Evolutionary conservation across 148 eudicot species (phyloP), one percentile per base, ranked within the genome.

Genomic region (Spergularia marina): DNA sequence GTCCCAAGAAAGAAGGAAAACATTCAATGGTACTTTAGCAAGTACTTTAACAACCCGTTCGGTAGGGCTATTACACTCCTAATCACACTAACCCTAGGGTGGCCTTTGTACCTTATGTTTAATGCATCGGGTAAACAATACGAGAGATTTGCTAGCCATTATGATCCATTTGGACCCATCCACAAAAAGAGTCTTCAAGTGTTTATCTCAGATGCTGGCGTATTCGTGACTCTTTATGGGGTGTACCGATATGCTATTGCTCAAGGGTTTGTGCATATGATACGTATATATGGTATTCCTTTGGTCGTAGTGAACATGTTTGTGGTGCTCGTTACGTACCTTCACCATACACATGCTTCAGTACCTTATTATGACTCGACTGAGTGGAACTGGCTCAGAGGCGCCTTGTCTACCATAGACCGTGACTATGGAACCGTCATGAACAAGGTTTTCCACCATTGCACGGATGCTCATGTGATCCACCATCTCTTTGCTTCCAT

Each of bases 1-100:
- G 60, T 56, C 60, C 60, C 60, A 16, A 56, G 18, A 56, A 56
- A 56, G 60, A 56, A 56, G 23, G 60, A 56, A 56, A 56, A 56
- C 16, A 56, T 56, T 17, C 60, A 56, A n/a, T 56, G 60, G 60
- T 56, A 56, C 60, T 56, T 56, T 56, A 56, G n/a, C 18, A 56
- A 56, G 60, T 56, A 56, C 60, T 56, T 56, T 7, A 56, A 56
- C 21, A 14, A 56, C 18, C 60, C 60, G 16, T 18, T 8, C 5
- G 60, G 60, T 56, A 16, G 60, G 16, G 60, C 17, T 56, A 56
- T 56, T 5, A 56, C 60, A 4, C 60, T 56, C 18, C 20, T 56
- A 15, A 56, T 56, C 21, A 56, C 60, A 16, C 21, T 56, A 56
- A 56, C 60, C 60, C 21, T 56, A 3, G 60, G 60, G 5, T 56